These are phyloP conservation scores for Adansonia grandidieri DNA, from an alignment of 441 rosid genomes.

Conservation along the genomic window DNA sequence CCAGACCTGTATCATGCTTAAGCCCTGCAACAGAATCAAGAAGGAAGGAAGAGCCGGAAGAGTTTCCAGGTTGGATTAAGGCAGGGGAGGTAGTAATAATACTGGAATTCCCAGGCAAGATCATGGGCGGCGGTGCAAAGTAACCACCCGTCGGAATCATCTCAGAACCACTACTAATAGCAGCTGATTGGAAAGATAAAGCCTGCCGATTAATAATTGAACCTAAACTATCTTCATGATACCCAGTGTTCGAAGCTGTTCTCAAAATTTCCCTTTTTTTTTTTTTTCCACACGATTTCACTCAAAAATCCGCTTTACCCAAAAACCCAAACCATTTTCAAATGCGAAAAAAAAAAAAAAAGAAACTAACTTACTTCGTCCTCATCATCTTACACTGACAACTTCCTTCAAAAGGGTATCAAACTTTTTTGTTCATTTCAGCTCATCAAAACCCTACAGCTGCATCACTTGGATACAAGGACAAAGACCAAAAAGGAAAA, in stretches of 20 bases:
- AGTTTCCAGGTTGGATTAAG: constrained; percentile 51
- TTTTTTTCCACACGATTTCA: not conserved
- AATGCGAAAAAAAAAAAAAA: constrained; percentile 12
- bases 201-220: constrained; percentile 54
- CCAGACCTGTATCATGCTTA: constrained; percentile 68
- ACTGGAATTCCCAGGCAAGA: constrained; percentile 49
- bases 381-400: constrained; percentile 17
- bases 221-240: constrained; percentile 38
- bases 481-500: constrained; percentile 19
- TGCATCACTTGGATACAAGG: not conserved
- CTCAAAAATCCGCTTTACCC: constrained; percentile 7
- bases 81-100: constrained; percentile 44
- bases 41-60: constrained; percentile 53
- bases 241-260: constrained; percentile 58
- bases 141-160: constrained; percentile 58
- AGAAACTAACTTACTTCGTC: not conserved
- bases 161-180: constrained; percentile 50
- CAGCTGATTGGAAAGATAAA: constrained; percentile 54
- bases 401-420: not conserved
- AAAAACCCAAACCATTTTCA: constrained; percentile 16
- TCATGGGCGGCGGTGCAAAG: constrained; percentile 43
- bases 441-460: constrained; percentile 16
- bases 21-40: constrained; percentile 57
- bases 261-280: constrained; percentile 46
- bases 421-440: constrained; percentile 14